Percentiles rank a stretch among this genome's conserved stretches.
phyloP scores from a whole-genome alignment of 176 grass and related monocot genomes.

The Carex cristatella region DNA sequence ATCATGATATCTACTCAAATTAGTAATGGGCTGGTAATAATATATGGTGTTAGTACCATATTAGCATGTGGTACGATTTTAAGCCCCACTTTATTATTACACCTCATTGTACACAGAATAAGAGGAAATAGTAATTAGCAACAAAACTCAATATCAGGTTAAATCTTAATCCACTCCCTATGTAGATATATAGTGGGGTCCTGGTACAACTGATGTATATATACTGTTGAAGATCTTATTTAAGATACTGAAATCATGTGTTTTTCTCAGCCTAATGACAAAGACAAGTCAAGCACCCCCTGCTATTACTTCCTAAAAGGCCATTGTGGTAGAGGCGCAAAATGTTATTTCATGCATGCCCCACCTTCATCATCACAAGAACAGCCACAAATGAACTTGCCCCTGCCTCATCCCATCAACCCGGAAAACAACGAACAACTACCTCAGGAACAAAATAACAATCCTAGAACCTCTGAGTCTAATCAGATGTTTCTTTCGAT shows the following conservation, averaged over 20 bases:
- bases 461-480: not conserved
- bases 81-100: too few relatives aligned
- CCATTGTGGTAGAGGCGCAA: constrained; percentile 49
- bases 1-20: not conserved
- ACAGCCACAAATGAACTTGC: not conserved
- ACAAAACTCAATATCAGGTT: not conserved
- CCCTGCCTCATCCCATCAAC: not conserved
- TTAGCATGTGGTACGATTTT: too few relatives aligned
- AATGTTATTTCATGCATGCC: constrained; percentile 48
- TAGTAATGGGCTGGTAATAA: not conserved
- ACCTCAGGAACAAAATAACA: not conserved
- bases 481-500: not conserved
- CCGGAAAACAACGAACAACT: not conserved
- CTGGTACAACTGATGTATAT: too few relatives aligned
- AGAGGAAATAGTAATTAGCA: too few relatives aligned
- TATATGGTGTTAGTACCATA: not conserved
- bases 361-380: constrained; percentile 21
- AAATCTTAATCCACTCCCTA: not conserved
- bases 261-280: constrained; percentile 17
- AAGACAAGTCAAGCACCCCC: constrained; percentile 32
- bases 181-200: not conserved
- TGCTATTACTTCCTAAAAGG: constrained; percentile 66
- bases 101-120: too few relatives aligned
- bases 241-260: constrained; percentile 25
- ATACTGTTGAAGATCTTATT: not conserved